Evolutionary conservation across 148 eudicot species (phyloP).

Genomic region (Fagopyrum homotropicum): DNA sequence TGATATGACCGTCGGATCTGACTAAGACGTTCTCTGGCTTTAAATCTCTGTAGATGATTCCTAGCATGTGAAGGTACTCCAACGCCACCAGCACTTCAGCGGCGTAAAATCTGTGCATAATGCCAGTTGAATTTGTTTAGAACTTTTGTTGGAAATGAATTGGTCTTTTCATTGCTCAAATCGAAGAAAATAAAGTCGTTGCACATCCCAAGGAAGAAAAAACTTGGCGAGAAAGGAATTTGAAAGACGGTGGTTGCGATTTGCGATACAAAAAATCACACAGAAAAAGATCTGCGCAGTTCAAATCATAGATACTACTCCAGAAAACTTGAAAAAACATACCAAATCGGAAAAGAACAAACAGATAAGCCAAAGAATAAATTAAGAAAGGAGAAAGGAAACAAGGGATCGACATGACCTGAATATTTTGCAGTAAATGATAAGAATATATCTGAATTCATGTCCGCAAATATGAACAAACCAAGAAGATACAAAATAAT

Average conservation of each 20-base stretch:
- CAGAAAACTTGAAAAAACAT: neutral
- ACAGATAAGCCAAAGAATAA: neutral
- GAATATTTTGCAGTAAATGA: neutral
- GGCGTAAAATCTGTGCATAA: constrained; percentile 61
- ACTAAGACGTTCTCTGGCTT: constrained; percentile 80
- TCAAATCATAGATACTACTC: neutral
- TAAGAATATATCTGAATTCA: neutral
- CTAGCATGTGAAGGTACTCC: constrained; percentile 57
- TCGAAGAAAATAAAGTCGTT: neutral
- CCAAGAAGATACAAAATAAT: neutral
- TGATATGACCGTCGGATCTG: constrained; percentile 65
- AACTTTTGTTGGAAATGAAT: neutral
- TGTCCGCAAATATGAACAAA: neutral
- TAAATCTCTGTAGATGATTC: constrained; percentile 72
- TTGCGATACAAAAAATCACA: neutral
- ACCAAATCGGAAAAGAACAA: neutral
- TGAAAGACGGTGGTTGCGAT: neutral
- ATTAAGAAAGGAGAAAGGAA: neutral
- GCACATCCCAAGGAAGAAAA: neutral
- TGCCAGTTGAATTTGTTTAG: neutral
- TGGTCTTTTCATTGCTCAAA: neutral
- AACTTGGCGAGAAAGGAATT: constrained; percentile 4
- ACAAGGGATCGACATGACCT: neutral
- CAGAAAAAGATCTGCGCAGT: neutral
- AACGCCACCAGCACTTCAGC: constrained; percentile 73